phyloP scores from a whole-genome alignment of 2,329 filamentous ascomycete species.

The Aspergillus costaricaensis region DNA sequence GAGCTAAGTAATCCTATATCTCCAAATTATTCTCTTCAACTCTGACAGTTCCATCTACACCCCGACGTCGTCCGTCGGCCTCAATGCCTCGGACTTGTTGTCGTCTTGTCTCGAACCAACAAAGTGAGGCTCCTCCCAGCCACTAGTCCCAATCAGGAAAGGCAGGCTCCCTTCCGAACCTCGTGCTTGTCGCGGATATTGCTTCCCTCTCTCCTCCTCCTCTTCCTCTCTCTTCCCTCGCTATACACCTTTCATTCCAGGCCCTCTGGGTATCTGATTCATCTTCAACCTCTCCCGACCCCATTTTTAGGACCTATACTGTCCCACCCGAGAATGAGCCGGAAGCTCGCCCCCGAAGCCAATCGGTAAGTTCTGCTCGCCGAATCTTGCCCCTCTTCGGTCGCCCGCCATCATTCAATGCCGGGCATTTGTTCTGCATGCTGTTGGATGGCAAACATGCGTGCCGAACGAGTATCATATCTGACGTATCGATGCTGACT shows the following conservation, averaged over 20 bases:
- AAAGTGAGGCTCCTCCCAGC: slow-evolving; percentile 23
- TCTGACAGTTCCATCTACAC: not conserved
- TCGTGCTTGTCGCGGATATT: slow-evolving; percentile 31
- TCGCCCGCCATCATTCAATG: slow-evolving; percentile 7
- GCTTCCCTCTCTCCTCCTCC: slow-evolving; percentile 21
- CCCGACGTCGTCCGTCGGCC: not conserved
- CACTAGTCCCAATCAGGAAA: slow-evolving; percentile 27
- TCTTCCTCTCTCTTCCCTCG: slow-evolving; percentile 22
- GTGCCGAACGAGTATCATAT: not conserved
- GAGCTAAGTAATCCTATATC: not conserved
- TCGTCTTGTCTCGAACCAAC: not conserved
- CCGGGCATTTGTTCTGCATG: not conserved
- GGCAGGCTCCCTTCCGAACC: slow-evolving; percentile 25
- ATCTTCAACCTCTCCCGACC: slow-evolving; percentile 17
- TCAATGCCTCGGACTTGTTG: slow-evolving; percentile 11
- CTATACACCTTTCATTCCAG: slow-evolving; percentile 15
- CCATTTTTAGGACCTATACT: slow-evolving; percentile 20
- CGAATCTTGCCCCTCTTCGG: slow-evolving; percentile 31
- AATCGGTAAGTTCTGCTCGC: slow-evolving; percentile 71
- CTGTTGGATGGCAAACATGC: not conserved
- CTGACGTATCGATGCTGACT: slow-evolving; percentile 10
- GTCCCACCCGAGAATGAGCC: slow-evolving; percentile 44
- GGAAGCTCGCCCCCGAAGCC: slow-evolving; percentile 97
- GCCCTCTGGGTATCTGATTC: slow-evolving; percentile 29
- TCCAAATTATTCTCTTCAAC: not conserved